These are phyloP conservation scores for Aspergillaceae sp. DNA, from an alignment of 2,329 filamentous ascomycete genomes.

Conservation along the genomic window DNA sequence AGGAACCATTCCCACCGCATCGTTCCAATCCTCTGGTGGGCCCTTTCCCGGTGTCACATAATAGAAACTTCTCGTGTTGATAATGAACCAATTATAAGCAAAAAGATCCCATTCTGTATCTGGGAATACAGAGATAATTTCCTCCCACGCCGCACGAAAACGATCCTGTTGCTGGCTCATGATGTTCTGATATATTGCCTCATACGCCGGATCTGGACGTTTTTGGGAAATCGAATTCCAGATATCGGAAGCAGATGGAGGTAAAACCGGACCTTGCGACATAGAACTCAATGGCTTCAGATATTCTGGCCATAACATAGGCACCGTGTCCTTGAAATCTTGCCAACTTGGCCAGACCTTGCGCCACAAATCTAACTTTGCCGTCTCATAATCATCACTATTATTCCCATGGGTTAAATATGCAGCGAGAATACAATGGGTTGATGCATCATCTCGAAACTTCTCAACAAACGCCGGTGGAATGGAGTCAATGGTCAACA, in stretches of 20 bases:
- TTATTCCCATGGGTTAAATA: constrained; percentile 47
- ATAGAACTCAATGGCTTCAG: constrained; percentile 31
- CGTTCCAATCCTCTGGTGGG: constrained; percentile 25
- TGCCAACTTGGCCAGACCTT: constrained; percentile 55
- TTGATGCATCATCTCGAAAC: constrained; percentile 48
- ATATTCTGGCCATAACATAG: constrained; percentile 45
- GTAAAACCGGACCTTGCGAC: constrained; percentile 12
- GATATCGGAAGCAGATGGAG: constrained; percentile 28
- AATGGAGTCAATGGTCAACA: constrained; percentile 57
- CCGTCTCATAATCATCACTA: constrained; percentile 26
- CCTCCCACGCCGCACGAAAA: constrained; percentile 43
- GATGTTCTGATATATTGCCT: constrained; percentile 26
- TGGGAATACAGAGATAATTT: constrained; percentile 34
- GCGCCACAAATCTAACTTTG: constrained; percentile 51
- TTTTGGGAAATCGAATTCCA: constrained; percentile 24
- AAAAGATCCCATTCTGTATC: constrained; percentile 33
- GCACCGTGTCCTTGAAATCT: constrained; percentile 53
- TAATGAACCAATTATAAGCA: constrained; percentile 48
- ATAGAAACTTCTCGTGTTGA: constrained; percentile 53
- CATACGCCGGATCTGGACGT: constrained; percentile 13
- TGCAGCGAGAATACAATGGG: constrained; percentile 64
- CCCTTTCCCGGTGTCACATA: constrained; percentile 38
- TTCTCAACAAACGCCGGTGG: constrained; percentile 43
- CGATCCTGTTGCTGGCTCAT: constrained; percentile 47
- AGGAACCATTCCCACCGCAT: constrained; percentile 33